Evolutionary conservation across 371 early-diverging fungal species (phyloP).

Genomic region (Furculomyces boomerangus): DNA sequence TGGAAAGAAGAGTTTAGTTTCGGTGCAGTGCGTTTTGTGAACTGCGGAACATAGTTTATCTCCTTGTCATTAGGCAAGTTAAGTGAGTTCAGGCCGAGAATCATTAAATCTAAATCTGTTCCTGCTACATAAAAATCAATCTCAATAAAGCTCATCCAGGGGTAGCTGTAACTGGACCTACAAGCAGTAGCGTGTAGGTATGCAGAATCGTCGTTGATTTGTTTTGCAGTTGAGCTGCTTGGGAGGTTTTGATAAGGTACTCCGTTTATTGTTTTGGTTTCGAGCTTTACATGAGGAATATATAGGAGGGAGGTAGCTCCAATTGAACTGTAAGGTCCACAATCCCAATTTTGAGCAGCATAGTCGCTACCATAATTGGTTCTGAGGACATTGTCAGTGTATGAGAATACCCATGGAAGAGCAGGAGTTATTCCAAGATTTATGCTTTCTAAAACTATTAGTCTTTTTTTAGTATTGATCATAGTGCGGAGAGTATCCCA

Average conservation of each 20-base stretch:
- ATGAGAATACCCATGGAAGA: background rate
- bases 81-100: constrained; percentile 57
- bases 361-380: background rate
- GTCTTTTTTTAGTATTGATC: background rate
- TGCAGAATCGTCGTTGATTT: background rate
- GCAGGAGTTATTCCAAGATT: background rate
- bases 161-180: background rate
- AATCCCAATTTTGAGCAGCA: background rate
- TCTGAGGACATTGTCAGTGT: background rate
- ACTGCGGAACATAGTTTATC: constrained; percentile 25
- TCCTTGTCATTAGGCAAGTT: constrained; percentile 69
- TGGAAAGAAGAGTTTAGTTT: background rate
- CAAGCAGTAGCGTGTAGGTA: background rate
- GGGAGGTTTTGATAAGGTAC: background rate
- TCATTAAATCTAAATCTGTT: constrained; percentile 22
- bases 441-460: background rate
- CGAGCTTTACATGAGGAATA: background rate
- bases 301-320: background rate
- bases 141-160: constrained; percentile 28
- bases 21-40: constrained; percentile 23
- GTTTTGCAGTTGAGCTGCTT: background rate
- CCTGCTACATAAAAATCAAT: constrained; percentile 57
- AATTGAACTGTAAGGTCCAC: background rate
- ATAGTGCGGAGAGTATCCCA: background rate
- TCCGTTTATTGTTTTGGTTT: background rate